phyloP scores from a whole-genome alignment of 352 stramenopile genomes.

The Phytophthora chlamydospora region DNA sequence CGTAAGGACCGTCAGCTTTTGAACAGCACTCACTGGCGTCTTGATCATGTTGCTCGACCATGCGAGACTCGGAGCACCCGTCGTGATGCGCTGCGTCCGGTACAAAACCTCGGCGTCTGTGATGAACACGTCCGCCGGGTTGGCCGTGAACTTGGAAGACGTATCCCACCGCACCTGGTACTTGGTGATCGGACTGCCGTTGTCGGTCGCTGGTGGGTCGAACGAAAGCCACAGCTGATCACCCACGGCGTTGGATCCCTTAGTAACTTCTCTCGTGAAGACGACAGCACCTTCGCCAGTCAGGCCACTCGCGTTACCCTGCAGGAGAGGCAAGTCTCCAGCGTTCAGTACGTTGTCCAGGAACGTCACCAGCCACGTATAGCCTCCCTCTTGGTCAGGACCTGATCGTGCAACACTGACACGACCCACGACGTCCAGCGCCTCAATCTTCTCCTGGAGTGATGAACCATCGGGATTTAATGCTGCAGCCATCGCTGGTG shows the following conservation, averaged over 20 bases:
- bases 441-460: slow-evolving; percentile 76
- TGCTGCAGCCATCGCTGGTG: too few species aligned
- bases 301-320: slow-evolving; percentile 37
- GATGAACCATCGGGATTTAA: slow-evolving; percentile 68
- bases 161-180: slow-evolving; percentile 79
- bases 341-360: slow-evolving; percentile 72
- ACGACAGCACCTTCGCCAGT: slow-evolving; percentile 52
- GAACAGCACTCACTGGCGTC: slow-evolving; percentile 40
- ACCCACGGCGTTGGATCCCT: slow-evolving; percentile 74
- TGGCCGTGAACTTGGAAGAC: slow-evolving; percentile 52
- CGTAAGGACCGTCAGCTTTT: slow-evolving; percentile 49
- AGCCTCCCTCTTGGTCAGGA: slow-evolving; percentile 60
- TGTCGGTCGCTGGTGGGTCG: slow-evolving; percentile 63
- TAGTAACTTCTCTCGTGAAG: slow-evolving; percentile 53
- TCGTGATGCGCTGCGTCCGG: slow-evolving; percentile 58
- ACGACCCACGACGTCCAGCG: slow-evolving; percentile 55
- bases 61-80: slow-evolving; percentile 51
- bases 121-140: slow-evolving; percentile 53
- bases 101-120: slow-evolving; percentile 61
- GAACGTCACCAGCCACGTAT: slow-evolving; percentile 76
- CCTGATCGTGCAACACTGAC: slow-evolving; percentile 48
- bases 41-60: slow-evolving; percentile 55
- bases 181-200: slow-evolving; percentile 68
- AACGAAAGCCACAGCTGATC: slow-evolving; percentile 83
- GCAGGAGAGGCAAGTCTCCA: slow-evolving; percentile 60